Conservation (phyloP, 179 eudicot species). For the Spinacia oleracea region DNA sequence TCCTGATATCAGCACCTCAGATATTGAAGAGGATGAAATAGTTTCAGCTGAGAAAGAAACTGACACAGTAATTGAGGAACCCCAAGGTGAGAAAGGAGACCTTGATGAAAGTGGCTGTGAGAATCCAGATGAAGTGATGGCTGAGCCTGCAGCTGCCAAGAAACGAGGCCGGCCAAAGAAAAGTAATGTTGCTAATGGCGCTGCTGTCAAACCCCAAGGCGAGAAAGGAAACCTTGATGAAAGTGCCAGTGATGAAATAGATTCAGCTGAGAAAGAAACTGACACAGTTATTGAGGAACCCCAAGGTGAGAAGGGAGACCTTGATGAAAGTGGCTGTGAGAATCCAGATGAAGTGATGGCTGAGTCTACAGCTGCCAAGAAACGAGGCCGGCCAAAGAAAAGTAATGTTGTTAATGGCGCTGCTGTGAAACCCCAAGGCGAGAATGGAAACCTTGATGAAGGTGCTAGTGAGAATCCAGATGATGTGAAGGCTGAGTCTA, state of each 20-base stretch:
- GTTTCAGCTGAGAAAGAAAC: constrained; percentile 11
- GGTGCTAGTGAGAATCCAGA: not conserved
- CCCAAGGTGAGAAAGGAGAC: not conserved
- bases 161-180: constrained; percentile 34
- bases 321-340: not conserved
- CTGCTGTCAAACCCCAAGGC: not conserved
- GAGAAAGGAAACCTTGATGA: constrained; percentile 29
- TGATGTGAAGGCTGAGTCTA: constrained; percentile 6
- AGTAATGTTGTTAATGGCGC: constrained; percentile 12
- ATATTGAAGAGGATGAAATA: constrained; percentile 26
- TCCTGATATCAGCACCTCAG: constrained; percentile 34
- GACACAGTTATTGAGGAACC: not conserved
- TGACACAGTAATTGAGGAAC: not conserved
- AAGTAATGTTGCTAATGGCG: constrained; percentile 15
- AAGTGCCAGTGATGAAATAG: too few species aligned
- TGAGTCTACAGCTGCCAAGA: constrained; percentile 12
- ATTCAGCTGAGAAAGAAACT: not conserved
- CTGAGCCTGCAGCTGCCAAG: constrained; percentile 9
- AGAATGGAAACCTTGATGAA: not conserved
- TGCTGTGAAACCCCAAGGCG: not conserved
- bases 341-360: constrained; percentile 5
- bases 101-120: not conserved
- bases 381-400: constrained; percentile 34
- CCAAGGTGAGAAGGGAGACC: not conserved
- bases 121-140: constrained; percentile 8